Percentiles rank a stretch among this genome's conserved stretches.
Conservation (phyloP, 1,284 basidiomycete genomes). For the Sphaerobolus stellatus region DNA sequence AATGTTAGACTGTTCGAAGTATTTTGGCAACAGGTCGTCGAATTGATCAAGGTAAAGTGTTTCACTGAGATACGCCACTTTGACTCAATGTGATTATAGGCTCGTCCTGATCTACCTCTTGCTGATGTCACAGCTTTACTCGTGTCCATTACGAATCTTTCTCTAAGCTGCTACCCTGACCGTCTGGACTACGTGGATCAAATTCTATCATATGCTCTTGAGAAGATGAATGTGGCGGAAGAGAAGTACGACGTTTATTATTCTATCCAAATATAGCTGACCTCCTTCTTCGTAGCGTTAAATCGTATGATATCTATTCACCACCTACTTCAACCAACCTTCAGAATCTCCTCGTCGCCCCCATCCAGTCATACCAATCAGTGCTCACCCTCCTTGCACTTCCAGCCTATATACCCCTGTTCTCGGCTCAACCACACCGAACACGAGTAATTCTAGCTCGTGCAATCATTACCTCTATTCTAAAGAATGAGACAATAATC, state of each 20-base stretch:
- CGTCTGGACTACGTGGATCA: conserved; percentile 94
- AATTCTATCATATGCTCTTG: conserved; percentile 81
- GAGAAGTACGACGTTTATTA: too few species aligned
- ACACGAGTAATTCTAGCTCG: conserved; percentile 89
- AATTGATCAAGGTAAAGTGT: conserved; percentile 91
- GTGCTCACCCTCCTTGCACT: conserved; percentile 92
- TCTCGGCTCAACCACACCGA: conserved; percentile 82
- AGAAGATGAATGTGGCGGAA: conserved; percentile 81
- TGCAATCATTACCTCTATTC: conserved; percentile 85
- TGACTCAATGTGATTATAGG: conserved; percentile 46
- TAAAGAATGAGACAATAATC: conserved; percentile 93
- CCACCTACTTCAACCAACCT: conserved; percentile 86
- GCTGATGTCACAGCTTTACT: conserved; percentile 93
- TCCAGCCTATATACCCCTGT: conserved; percentile 80
- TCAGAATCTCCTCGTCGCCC: conserved; percentile 84
- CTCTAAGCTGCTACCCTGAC: conserved; percentile 93
- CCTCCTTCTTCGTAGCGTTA: too few species aligned
- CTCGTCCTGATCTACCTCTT: conserved; percentile 90
- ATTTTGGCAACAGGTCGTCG: conserved; percentile 97
- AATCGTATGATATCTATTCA: conserved; percentile 83
- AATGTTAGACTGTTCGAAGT: conserved; percentile 93
- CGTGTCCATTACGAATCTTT: conserved; percentile 90
- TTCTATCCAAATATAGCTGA: too few species aligned
- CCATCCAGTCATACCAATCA: conserved; percentile 92
- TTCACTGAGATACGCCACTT: too few species aligned